Conservation (phyloP, 306 rosid genomes). For the Nissolia schottii region DNA sequence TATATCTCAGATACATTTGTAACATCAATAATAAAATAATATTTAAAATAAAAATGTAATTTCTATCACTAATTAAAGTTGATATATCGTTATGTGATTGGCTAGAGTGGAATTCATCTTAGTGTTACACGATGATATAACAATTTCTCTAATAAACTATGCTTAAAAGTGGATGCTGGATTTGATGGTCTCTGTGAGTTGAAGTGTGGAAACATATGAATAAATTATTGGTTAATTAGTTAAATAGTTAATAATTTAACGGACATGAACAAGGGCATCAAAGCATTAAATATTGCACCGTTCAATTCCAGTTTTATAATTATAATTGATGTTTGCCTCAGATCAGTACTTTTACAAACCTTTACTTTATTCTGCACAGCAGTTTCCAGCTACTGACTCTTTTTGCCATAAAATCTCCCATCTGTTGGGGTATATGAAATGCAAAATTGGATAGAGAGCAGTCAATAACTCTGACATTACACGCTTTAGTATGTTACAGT, state of each 20-base stretch:
- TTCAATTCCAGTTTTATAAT: not conserved
- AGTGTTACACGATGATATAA: too few species aligned
- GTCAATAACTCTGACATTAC: constrained; percentile 18
- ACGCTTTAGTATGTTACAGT: not conserved
- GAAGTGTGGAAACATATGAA: not conserved
- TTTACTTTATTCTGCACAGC: constrained; percentile 21
- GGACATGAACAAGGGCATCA: constrained; percentile 5
- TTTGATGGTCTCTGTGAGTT: not conserved
- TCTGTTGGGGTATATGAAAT: not conserved
- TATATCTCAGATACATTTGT: too few species aligned
- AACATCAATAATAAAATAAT: too few species aligned
- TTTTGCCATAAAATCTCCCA: not conserved
- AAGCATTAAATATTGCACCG: constrained; percentile 29
- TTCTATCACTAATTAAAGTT: too few species aligned
- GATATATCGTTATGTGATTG: too few species aligned
- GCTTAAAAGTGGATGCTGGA: not conserved
- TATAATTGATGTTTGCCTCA: not conserved
- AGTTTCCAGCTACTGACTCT: constrained; percentile 23
- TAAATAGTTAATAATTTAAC: too few species aligned
- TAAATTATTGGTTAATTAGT: not conserved
- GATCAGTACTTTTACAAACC: constrained; percentile 1
- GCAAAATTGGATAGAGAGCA: not conserved
- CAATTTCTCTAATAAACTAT: not conserved
- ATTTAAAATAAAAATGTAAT: too few species aligned
- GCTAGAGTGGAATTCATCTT: too few species aligned